A percentile compares a stretch with the other conserved stretches of the same genome.
Evolutionary conservation across 2,329 filamentous ascomycete species (phyloP).

Genomic region (Chalaropsis thielavioides): DNA sequence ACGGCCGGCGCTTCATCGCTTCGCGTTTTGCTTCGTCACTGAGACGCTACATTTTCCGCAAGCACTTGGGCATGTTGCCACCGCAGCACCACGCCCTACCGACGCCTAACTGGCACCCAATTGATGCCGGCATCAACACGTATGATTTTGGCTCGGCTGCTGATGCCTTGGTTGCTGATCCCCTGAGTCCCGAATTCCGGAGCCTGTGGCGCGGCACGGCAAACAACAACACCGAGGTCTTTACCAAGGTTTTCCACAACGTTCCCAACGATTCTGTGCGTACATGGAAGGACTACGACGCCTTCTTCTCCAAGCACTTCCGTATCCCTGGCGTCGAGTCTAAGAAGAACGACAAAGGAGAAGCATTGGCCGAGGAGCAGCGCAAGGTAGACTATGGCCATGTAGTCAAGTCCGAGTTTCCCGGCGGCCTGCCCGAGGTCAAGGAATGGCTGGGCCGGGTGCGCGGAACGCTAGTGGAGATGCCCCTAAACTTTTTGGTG

Average conservation of each 20-base stretch:
- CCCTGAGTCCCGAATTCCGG: slow-evolving; percentile 53
- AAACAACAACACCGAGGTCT: slow-evolving; percentile 63
- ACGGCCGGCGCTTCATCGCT: slow-evolving; percentile 55
- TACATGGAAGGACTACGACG: slow-evolving; percentile 59
- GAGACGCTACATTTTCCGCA: slow-evolving; percentile 74
- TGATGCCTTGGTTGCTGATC: slow-evolving; percentile 58
- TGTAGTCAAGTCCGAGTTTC: slow-evolving; percentile 67
- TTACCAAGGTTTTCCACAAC: slow-evolving; percentile 66
- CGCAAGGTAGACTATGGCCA: slow-evolving; percentile 70
- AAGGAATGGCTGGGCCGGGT: slow-evolving; percentile 55
- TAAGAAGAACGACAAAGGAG: slow-evolving; percentile 26
- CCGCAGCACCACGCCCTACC: slow-evolving; percentile 54
- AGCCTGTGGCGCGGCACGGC: slow-evolving; percentile 61
- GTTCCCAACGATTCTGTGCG: slow-evolving; percentile 55
- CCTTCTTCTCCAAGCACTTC: slow-evolving; percentile 56
- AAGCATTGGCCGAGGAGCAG: slow-evolving; percentile 32
- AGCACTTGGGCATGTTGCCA: slow-evolving; percentile 74
- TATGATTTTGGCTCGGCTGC: slow-evolving; percentile 57
- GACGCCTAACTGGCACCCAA: slow-evolving; percentile 63
- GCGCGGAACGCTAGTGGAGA: slow-evolving; percentile 65
- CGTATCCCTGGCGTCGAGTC: slow-evolving; percentile 35
- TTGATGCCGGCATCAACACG: slow-evolving; percentile 53
- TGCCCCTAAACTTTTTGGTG: slow-evolving; percentile 77
- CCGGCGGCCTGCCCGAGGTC: slow-evolving; percentile 55
- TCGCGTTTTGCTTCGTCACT: slow-evolving; percentile 66